Conservation (phyloP, 1,284 basidiomycete genomes). For the Volvariella surrecta region DNA sequence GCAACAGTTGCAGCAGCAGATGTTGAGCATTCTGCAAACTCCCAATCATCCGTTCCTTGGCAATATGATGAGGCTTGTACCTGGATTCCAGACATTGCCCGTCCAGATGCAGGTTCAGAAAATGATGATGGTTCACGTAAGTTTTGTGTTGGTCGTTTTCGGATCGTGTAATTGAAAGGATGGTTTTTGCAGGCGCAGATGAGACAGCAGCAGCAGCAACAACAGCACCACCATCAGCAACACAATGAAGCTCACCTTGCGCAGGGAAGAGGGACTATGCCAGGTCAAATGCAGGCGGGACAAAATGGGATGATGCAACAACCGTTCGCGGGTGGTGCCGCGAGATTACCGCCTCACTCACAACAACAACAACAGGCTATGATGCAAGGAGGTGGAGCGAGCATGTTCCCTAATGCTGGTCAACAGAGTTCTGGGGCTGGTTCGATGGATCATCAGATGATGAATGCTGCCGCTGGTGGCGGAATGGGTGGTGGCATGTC, state of each 20-base stretch:
- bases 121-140: slow-evolving; percentile 45
- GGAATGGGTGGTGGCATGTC: slow-evolving; percentile 17
- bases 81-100: slow-evolving; percentile 45
- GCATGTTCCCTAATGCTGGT: slow-evolving; percentile 9
- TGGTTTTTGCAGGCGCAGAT: slow-evolving; percentile 17
- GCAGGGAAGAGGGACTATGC: slow-evolving; percentile 11
- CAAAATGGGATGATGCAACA: slow-evolving; percentile 12
- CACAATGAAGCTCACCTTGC: slow-evolving; percentile 12
- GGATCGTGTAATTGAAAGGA: neutral
- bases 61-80: slow-evolving; percentile 41
- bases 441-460: slow-evolving; percentile 19
- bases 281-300: too few species aligned
- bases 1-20: slow-evolving; percentile 22
- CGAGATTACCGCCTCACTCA: slow-evolving; percentile 18
- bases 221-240: slow-evolving; percentile 22
- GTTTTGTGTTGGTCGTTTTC: slow-evolving; percentile 12
- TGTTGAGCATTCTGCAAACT: slow-evolving; percentile 42
- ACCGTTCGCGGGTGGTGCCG: slow-evolving; percentile 6
- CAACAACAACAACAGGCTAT: slow-evolving; percentile 16
- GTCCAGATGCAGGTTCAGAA: slow-evolving; percentile 48
- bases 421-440: slow-evolving; percentile 11
- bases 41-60: slow-evolving; percentile 50
- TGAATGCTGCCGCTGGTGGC: slow-evolving; percentile 3
- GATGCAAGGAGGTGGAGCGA: slow-evolving; percentile 15
- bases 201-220: slow-evolving; percentile 16